A percentile compares a stretch with the other conserved stretches of the same genome.
These are phyloP conservation scores for Fusarium compactum DNA, from an alignment of 2,329 filamentous ascomycete genomes.

Conservation along the genomic window DNA sequence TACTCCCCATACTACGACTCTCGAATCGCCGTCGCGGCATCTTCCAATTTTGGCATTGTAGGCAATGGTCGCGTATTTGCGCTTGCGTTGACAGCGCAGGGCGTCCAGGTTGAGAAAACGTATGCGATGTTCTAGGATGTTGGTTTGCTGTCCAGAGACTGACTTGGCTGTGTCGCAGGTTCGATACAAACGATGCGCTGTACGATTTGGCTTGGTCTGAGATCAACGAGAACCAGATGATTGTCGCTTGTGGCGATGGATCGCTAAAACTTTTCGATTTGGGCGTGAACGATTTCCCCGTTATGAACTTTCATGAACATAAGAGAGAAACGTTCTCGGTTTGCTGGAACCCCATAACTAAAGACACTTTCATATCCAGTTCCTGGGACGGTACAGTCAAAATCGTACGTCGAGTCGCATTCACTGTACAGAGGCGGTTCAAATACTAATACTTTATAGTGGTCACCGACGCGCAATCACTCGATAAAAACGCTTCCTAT, in stretches of 20 bases:
- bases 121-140: slow-evolving; percentile 54
- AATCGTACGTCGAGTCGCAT: slow-evolving; percentile 63
- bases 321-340: slow-evolving; percentile 93
- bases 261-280: slow-evolving; percentile 95
- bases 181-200: slow-evolving; percentile 96
- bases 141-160: background rate
- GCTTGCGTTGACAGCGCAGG: slow-evolving; percentile 83
- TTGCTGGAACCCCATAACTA: slow-evolving; percentile 90
- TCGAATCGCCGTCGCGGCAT: slow-evolving; percentile 86
- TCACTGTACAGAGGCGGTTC: background rate
- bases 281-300: slow-evolving; percentile 82
- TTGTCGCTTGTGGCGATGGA: slow-evolving; percentile 91
- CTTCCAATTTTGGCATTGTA: slow-evolving; percentile 97
- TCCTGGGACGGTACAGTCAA: slow-evolving; percentile 98
- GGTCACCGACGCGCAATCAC: slow-evolving; percentile 81
- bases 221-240: slow-evolving; percentile 92
- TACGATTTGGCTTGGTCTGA: slow-evolving; percentile 98
- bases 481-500: slow-evolving; percentile 89
- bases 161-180: slow-evolving; percentile 63
- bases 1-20: slow-evolving; percentile 99
- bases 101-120: slow-evolving; percentile 87
- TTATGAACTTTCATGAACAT: slow-evolving; percentile 94
- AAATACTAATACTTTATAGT: slow-evolving; percentile 60
- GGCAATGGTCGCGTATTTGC: slow-evolving; percentile 93
- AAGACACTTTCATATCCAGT: slow-evolving; percentile 89